Evolutionary conservation across 805 yeast genomes (phyloP).

Genomic region (Candida maltosa): DNA sequence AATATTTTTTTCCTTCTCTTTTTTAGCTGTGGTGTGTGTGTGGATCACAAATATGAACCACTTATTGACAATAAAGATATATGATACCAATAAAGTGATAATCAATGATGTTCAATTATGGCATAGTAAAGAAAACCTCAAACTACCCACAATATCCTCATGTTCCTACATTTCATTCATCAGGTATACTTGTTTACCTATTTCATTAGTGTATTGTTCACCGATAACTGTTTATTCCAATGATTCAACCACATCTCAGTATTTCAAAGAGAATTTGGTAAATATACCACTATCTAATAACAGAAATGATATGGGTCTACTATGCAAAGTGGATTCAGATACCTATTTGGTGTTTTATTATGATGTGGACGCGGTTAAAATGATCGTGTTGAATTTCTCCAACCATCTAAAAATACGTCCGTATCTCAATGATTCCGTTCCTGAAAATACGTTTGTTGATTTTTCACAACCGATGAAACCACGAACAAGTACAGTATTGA

Average conservation of each 20-base stretch:
- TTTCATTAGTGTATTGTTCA: constrained; percentile 17
- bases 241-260: constrained; percentile 13
- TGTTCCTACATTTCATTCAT: constrained; percentile 1
- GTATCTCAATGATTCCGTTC: neutral
- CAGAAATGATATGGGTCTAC: constrained; percentile 14
- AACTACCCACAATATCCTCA: neutral
- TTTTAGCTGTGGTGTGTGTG: no score
- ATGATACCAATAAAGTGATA: no score
- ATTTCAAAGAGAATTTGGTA: constrained; percentile 17
- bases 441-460: neutral
- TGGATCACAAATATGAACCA: no score
- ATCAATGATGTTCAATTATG: constrained; percentile 22
- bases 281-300: constrained; percentile 5
- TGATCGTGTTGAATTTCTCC: constrained; percentile 5
- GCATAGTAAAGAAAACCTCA: constrained; percentile 9
- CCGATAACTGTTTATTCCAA: constrained; percentile 21
- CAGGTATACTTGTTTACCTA: constrained; percentile 16
- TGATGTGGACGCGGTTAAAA: constrained; percentile 10
- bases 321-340: constrained; percentile 13
- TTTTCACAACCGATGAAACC: neutral
- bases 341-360: constrained; percentile 22
- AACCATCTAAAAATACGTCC: constrained; percentile 2
- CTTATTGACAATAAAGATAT: no score
- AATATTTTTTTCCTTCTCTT: no score
- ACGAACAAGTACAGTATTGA: constrained; percentile 10